A percentile compares a stretch with the other conserved stretches of the same genome.
Conservation (phyloP, 306 rosid species). For the Citrullus colocynthis region DNA sequence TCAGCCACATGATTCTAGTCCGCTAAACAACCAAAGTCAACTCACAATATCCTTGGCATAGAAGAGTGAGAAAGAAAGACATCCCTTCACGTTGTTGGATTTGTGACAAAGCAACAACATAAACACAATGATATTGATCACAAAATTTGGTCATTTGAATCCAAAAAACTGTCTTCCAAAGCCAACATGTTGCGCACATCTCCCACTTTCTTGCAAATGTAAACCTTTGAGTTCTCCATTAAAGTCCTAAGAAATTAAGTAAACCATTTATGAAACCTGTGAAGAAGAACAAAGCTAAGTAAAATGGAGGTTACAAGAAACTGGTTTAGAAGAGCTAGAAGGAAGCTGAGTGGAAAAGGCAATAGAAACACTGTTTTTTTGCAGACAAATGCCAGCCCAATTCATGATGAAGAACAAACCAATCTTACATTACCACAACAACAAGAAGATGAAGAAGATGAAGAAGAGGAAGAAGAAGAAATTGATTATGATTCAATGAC, state of each 20-base stretch:
- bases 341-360: constrained; percentile 28
- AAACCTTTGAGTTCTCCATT: not conserved
- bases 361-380: constrained; percentile 21
- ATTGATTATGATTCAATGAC: not conserved
- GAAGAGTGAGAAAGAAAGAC: not conserved
- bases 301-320: constrained; percentile 29
- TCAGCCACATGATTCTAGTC: not conserved
- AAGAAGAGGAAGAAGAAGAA: constrained; percentile 11
- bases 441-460: constrained; percentile 9
- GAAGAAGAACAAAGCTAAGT: not conserved
- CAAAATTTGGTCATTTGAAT: not conserved
- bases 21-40: not conserved
- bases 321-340: constrained; percentile 36
- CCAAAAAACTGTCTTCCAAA: not conserved
- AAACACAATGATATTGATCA: not conserved
- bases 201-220: not conserved
- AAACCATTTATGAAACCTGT: not conserved
- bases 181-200: not conserved
- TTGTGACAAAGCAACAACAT: not conserved
- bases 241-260: not conserved
- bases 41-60: not conserved
- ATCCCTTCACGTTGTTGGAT: not conserved
- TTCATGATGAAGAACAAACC: constrained; percentile 5
- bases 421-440: constrained; percentile 11
- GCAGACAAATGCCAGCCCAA: constrained; percentile 13